A percentile compares a stretch with the other conserved stretches of the same genome.
phyloP scores from a whole-genome alignment of 2,329 filamentous ascomycete genomes.

The Chrysoporthe puriensis region DNA sequence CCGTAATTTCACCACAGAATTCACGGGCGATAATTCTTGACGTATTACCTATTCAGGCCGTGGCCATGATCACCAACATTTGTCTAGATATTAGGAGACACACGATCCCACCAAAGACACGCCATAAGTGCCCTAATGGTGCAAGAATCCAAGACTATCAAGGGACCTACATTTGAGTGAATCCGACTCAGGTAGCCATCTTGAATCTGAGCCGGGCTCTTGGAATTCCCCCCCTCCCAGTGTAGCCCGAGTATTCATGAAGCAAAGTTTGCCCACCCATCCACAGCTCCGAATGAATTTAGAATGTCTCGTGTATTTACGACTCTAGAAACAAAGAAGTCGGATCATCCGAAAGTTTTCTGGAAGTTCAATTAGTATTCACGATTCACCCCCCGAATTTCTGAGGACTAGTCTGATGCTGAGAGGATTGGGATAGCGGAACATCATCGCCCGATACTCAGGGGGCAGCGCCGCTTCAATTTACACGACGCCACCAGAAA shows the following conservation, averaged over 20 bases:
- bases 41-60: not conserved
- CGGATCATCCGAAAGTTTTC: too few relatives aligned
- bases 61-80: not conserved
- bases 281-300: not conserved
- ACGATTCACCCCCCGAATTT: too few relatives aligned
- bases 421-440: slow-evolving; percentile 14
- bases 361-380: too few relatives aligned
- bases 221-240: too few relatives aligned
- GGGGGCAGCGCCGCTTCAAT: slow-evolving; percentile 3
- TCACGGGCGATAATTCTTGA: not conserved
- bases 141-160: too few relatives aligned
- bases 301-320: too few relatives aligned
- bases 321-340: too few relatives aligned
- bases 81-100: not conserved
- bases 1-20: not conserved
- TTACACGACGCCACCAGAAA: slow-evolving; percentile 1
- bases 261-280: not conserved
- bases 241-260: not conserved
- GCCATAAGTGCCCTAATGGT: too few relatives aligned
- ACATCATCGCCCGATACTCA: slow-evolving; percentile 9
- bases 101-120: too few relatives aligned
- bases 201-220: not conserved
- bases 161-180: too few relatives aligned
- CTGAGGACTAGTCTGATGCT: too few relatives aligned
- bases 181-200: not conserved